A percentile compares a stretch with the other conserved stretches of the same genome.
Evolutionary conservation across 2,329 filamentous ascomycete genomes (phyloP).

Genomic region (Emericellopsis atlantica): DNA sequence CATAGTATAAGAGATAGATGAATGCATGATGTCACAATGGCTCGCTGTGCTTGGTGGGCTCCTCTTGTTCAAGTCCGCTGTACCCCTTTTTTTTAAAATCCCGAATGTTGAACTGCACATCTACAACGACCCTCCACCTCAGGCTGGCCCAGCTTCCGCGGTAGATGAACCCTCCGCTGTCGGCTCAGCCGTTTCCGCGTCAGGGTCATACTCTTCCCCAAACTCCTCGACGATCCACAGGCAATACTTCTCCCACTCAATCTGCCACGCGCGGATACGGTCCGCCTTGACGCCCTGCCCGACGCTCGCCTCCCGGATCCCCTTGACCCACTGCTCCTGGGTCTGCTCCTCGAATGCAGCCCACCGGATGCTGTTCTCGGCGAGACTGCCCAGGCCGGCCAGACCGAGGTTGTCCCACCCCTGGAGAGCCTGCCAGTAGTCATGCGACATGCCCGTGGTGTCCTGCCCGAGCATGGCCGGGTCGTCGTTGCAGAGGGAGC

Average conservation of each 20-base stretch:
- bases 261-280: conserved; percentile 64
- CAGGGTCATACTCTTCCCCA: conserved; percentile 43
- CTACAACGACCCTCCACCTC: too few relatives aligned
- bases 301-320: conserved; percentile 60
- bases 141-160: not conserved
- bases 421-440: conserved; percentile 89
- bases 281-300: conserved; percentile 60
- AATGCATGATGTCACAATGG: too few relatives aligned
- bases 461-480: conserved; percentile 81
- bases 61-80: too few relatives aligned
- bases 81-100: too few relatives aligned
- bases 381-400: conserved; percentile 72
- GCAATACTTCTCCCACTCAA: conserved; percentile 82
- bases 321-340: conserved; percentile 56
- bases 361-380: conserved; percentile 88
- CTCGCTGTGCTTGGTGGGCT: too few relatives aligned
- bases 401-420: conserved; percentile 87
- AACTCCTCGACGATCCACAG: conserved; percentile 79
- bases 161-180: not conserved
- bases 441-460: conserved; percentile 70
- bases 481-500: conserved; percentile 81
- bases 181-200: conserved; percentile 4
- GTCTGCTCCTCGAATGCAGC: conserved; percentile 75
- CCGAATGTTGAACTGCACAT: too few relatives aligned
- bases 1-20: too few relatives aligned